phyloP scores from a whole-genome alignment of 148 eudicot species.

The Hydrangea macrophylla region DNA sequence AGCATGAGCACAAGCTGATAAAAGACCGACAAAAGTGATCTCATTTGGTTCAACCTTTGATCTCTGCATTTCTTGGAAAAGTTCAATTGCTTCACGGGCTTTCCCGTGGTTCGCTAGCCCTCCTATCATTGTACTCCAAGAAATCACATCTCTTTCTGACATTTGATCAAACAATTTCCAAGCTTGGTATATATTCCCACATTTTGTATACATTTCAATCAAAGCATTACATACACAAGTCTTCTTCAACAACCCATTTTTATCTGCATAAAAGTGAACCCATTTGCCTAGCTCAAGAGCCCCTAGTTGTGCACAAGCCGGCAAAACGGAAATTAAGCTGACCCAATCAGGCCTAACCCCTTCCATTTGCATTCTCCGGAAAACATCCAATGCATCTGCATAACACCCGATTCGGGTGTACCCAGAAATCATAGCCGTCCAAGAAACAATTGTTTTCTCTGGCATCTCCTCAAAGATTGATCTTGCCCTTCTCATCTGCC shows the following conservation, averaged over 20 bases:
- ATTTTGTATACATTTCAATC: constrained; percentile 32
- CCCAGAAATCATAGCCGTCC: constrained; percentile 37
- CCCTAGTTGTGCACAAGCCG: constrained; percentile 30
- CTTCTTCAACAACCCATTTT: constrained; percentile 20
- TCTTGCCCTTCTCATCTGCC: constrained; percentile 25
- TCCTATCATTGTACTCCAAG: constrained; percentile 37
- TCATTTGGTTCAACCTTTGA: constrained; percentile 28
- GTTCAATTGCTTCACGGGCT: constrained; percentile 27
- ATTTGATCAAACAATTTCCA: constrained; percentile 17
- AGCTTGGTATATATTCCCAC: constrained; percentile 25
- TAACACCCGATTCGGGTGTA: constrained; percentile 23
- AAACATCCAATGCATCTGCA: constrained; percentile 25
- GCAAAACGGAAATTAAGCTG: constrained; percentile 29
- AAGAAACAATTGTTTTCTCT: constrained; percentile 28
- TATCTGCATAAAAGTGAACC: constrained; percentile 31
- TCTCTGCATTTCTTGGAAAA: constrained; percentile 33
- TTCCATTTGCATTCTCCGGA: constrained; percentile 29
- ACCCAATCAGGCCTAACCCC: constrained; percentile 30
- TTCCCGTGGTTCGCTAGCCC: constrained; percentile 35
- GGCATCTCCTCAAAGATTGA: constrained; percentile 33
- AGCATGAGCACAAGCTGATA: constrained; percentile 45
- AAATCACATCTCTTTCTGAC: constrained; percentile 27
- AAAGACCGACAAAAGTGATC: constrained; percentile 34
- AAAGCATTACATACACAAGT: constrained; percentile 24
- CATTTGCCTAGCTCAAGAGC: constrained; percentile 34